Conservation (phyloP, 1,139 yeast species). For the Geotrichum australiense region DNA sequence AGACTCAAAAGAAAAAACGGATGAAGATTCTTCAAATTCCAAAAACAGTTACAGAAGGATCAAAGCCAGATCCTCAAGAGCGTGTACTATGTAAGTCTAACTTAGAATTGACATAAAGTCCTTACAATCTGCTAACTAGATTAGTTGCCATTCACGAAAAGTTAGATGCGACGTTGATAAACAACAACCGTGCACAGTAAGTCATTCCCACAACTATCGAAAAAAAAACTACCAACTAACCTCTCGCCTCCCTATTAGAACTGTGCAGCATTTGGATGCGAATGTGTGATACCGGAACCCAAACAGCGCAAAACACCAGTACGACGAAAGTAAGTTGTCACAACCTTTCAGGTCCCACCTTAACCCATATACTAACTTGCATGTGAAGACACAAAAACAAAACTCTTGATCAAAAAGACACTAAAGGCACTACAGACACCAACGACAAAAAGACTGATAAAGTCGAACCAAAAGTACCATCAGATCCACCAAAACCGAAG, state of each 20-base stretch:
- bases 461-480: no score
- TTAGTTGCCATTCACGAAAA: constrained; percentile 54
- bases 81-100: constrained; percentile 32
- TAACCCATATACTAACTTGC: no score
- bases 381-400: no score
- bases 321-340: constrained; percentile 30
- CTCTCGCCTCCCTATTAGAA: constrained; percentile 32
- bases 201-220: constrained; percentile 20
- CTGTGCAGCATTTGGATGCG: constrained; percentile 71
- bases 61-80: constrained; percentile 30
- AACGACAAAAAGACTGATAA: no score
- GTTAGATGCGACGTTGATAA: constrained; percentile 65
- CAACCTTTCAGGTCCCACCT: background rate
- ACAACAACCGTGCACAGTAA: constrained; percentile 61
- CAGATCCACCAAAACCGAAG: no score
- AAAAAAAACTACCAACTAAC: background rate
- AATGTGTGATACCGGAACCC: constrained; percentile 55
- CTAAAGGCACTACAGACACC: no score
- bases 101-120: background rate
- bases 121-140: constrained; percentile 19
- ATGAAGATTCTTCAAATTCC: background rate
- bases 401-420: no score
- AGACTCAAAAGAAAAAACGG: constrained; percentile 1
- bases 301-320: constrained; percentile 25
- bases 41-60: constrained; percentile 29